These are phyloP conservation scores for Phytophthora capsici DNA, from an alignment of 352 stramenopile genomes.

Conservation along the genomic window DNA sequence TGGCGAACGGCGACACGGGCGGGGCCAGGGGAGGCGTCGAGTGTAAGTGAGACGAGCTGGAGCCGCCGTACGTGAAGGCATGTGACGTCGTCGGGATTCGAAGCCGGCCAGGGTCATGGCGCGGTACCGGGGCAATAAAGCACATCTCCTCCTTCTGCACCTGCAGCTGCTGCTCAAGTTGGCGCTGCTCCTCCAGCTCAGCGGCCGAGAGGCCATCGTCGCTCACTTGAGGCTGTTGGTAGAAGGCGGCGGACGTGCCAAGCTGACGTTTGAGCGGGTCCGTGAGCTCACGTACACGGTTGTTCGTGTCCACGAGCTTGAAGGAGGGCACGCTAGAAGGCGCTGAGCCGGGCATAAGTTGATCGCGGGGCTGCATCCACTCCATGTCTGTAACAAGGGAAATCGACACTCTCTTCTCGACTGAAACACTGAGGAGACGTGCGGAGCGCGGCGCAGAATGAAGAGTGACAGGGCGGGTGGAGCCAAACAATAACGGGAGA, in stretches of 20 bases:
- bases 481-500: slow-evolving; percentile 6
- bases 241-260: slow-evolving; percentile 20
- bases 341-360: slow-evolving; percentile 41
- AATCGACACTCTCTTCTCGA: slow-evolving; percentile 11
- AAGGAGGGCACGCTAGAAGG: slow-evolving; percentile 55
- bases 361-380: slow-evolving; percentile 61
- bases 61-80: slow-evolving; percentile 71
- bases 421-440: slow-evolving; percentile 12
- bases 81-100: slow-evolving; percentile 40
- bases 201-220: slow-evolving; percentile 56
- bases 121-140: slow-evolving; percentile 62
- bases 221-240: slow-evolving; percentile 33
- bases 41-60: slow-evolving; percentile 45
- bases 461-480: slow-evolving; percentile 20
- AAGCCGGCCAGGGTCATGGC: slow-evolving; percentile 34
- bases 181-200: slow-evolving; percentile 65
- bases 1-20: slow-evolving; percentile 74
- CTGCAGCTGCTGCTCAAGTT: slow-evolving; percentile 77
- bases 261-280: slow-evolving; percentile 46
- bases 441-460: slow-evolving; percentile 24
- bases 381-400: slow-evolving; percentile 40
- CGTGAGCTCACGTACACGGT: slow-evolving; percentile 74
- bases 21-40: slow-evolving; percentile 63
- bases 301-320: slow-evolving; percentile 74
- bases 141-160: slow-evolving; percentile 84